These are phyloP conservation scores for Tylopilus balloui DNA, from an alignment of 768 basidiomycete species.

Conservation along the genomic window DNA sequence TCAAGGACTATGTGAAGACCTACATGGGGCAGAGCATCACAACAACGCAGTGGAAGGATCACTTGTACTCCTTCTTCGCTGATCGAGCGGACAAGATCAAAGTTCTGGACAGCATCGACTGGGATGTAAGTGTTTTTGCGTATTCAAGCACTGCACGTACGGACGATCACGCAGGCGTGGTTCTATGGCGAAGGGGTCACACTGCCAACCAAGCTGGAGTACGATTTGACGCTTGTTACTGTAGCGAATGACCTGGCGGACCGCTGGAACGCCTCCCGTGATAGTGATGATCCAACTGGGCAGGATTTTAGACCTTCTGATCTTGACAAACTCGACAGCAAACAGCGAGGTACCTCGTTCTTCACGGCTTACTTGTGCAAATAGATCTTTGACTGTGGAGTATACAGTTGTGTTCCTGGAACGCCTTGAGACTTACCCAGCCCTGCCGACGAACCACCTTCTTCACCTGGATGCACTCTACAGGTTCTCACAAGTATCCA, in stretches of 20 bases:
- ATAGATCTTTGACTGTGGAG: neutral
- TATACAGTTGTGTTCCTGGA: constrained; percentile 53
- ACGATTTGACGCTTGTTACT: constrained; percentile 50
- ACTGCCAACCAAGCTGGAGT: constrained; percentile 47
- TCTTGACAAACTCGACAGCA: constrained; percentile 43
- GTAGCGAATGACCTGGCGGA: constrained; percentile 50
- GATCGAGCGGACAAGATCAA: constrained; percentile 41
- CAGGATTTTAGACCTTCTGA: constrained; percentile 44
- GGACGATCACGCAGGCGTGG: constrained; percentile 41
- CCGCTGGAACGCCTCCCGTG: constrained; percentile 47
- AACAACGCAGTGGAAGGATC: constrained; percentile 54
- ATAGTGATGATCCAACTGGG: constrained; percentile 26
- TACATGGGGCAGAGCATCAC: constrained; percentile 55
- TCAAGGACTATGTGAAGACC: constrained; percentile 50
- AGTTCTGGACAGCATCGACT: constrained; percentile 49
- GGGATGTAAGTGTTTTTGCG: constrained; percentile 41
- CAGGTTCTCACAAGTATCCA: constrained; percentile 37
- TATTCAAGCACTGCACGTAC: neutral
- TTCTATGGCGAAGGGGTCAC: constrained; percentile 50
- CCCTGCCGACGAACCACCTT: constrained; percentile 43
- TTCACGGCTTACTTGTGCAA: neutral
- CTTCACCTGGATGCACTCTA: constrained; percentile 43
- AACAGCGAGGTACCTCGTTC: constrained; percentile 41
- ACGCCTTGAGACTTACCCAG: constrained; percentile 38
- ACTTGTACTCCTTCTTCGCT: constrained; percentile 51